phyloP scores from a whole-genome alignment of 2,329 filamentous ascomycete species.

The Aspergillus brasiliensis region DNA sequence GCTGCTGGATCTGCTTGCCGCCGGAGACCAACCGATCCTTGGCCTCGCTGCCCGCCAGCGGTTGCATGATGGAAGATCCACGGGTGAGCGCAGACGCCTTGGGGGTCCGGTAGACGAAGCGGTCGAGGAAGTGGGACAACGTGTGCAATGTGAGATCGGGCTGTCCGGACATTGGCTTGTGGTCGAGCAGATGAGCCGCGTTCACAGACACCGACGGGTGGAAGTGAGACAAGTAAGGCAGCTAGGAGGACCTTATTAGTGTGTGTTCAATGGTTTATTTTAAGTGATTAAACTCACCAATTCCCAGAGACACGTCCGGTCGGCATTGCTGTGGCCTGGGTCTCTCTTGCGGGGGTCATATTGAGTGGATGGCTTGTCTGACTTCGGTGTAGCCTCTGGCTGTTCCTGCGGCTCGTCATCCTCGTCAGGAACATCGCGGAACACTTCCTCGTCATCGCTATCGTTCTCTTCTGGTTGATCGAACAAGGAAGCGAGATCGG shows the following conservation, averaged over 20 bases:
- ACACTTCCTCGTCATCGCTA: slow-evolving; percentile 69
- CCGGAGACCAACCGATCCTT: slow-evolving; percentile 63
- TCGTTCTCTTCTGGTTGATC: slow-evolving; percentile 78
- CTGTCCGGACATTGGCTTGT: slow-evolving; percentile 75
- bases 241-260: slow-evolving; percentile 30
- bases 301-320: slow-evolving; percentile 92
- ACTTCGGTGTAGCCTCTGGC: slow-evolving; percentile 22
- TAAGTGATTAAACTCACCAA: slow-evolving; percentile 58
- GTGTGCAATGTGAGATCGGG: slow-evolving; percentile 89
- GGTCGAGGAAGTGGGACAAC: slow-evolving; percentile 92
- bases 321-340: slow-evolving; percentile 90
- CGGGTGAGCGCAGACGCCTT: slow-evolving; percentile 67
- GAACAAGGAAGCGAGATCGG: slow-evolving; percentile 75
- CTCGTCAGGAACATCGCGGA: slow-evolving; percentile 65
- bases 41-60: slow-evolving; percentile 67
- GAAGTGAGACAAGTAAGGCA: slow-evolving; percentile 77
- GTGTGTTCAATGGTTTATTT: not conserved
- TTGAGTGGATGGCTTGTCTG: slow-evolving; percentile 34
- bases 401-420: slow-evolving; percentile 44
- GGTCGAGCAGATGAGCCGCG: slow-evolving; percentile 69
- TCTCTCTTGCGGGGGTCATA: slow-evolving; percentile 93
- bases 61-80: slow-evolving; percentile 95
- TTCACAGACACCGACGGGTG: slow-evolving; percentile 91
- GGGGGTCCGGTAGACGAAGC: slow-evolving; percentile 96
- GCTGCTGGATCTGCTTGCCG: slow-evolving; percentile 59